Base-by-base conservation (phyloP, 768 basidiomycete species). In the Polyporus arcularius region DNA sequence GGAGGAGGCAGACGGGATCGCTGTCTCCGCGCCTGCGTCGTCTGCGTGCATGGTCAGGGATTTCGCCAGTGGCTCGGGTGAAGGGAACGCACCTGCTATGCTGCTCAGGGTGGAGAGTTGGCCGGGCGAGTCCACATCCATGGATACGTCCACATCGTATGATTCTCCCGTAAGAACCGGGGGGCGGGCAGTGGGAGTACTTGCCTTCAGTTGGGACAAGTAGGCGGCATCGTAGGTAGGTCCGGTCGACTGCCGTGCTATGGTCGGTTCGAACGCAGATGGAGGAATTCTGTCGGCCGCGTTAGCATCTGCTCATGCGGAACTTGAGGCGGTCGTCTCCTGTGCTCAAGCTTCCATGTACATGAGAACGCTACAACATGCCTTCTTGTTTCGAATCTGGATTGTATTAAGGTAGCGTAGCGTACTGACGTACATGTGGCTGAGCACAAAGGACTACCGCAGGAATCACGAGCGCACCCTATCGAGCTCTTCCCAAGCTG, bases 201-300 rank as follows among this genome's bases (percentile, higher is more conserved):
- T 88, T 4, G 92, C 90, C 77, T 88, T 93, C 45, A 95, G 80
- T 70, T 94, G 83, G 38, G 84, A 82, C 41, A 95, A 79, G 72
- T 92, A 84, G 46, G 85, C 87, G 32, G 84, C 78, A 64, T 89
- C 85, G 70, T 95, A 95, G 15, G 79, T 79, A 0, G 89, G 89
- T 1, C 78, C 77, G 61, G 78, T 78, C 5, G 81, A 58, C 12
- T 58, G 68, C 35, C 69, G 65, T 30, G 83, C 76, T n/a, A 85
- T 82, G 1, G 80, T 78, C 1, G 84, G 82, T 35, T 86, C 86
- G 35, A 86, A 70, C 11, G 79, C 78, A 7, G 78, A 67, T 14
- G 84, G 77, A 60, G 47, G 31, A 49, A 43, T n/a, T 18, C 56
- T 63, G 15, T 35, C n/a, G 4, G n/a, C 18, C 18, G 21, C 4